These are phyloP conservation scores for Metarhizium anisopliae DNA, from an alignment of 2,329 filamentous ascomycete species.

Conservation along the genomic window DNA sequence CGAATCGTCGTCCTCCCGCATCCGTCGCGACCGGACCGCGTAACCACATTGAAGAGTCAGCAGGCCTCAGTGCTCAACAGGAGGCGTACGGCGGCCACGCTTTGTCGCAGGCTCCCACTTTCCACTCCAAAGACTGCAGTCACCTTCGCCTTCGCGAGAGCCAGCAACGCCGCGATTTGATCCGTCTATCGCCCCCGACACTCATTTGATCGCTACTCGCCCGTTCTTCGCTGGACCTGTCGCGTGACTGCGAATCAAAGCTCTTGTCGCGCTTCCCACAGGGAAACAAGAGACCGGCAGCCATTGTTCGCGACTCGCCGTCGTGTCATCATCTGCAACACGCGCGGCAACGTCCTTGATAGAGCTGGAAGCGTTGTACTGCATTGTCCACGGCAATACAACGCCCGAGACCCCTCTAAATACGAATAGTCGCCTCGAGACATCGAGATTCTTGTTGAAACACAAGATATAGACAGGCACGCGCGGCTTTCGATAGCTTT, in stretches of 20 bases:
- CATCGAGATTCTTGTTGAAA: background rate
- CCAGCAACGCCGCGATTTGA: background rate
- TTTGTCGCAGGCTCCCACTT: constrained; percentile 1
- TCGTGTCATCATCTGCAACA: background rate
- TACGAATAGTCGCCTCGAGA: background rate
- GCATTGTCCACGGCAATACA: background rate
- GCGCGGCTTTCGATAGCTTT: background rate
- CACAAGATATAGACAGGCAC: background rate
- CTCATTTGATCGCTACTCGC: background rate
- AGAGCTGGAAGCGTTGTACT: background rate
- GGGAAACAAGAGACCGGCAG: background rate
- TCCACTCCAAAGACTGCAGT: background rate
- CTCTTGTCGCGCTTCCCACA: background rate
- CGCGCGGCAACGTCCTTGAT: background rate
- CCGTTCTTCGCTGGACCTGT: background rate
- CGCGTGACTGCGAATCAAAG: background rate
- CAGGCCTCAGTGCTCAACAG: constrained; percentile 1
- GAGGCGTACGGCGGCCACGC: background rate
- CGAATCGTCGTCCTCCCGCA: constrained; percentile 8
- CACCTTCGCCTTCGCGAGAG: background rate
- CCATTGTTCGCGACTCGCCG: background rate
- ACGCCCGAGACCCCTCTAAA: background rate
- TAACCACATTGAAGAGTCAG: constrained; percentile 13
- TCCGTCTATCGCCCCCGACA: background rate
- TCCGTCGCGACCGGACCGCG: constrained; percentile 22